Base-by-base conservation (phyloP, 306 rosid genomes). In the Cucurbita maxima region DNA sequence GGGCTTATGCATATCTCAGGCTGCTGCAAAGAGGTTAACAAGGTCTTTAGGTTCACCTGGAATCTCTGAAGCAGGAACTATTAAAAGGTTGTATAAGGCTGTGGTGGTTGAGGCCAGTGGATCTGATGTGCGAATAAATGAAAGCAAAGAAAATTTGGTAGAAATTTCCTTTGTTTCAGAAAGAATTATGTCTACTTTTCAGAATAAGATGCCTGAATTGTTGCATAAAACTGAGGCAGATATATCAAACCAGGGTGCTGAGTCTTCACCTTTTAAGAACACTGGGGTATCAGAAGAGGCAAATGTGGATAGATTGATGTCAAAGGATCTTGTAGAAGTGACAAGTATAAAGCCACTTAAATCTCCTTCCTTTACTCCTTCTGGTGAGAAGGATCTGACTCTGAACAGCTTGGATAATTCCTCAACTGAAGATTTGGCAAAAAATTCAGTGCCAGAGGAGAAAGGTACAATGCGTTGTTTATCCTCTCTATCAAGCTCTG, bases 1-100 rank as follows among this genome's bases (percentile, higher is more conserved):
- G 84, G 99, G 99, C 45, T 77, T 94, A 67, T 91, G 97, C 77
- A 90, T 94, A 71, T 89, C 99, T 70, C 99, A 94, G 87, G 99
- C 99, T 82, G 99, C 99, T 76, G 79, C 86, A 85, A 94, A 94
- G 86, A 87, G 94, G 72, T 52, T 83, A 34, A 82, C 96, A 8
- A 94, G 89, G 95, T 90, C 86, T 54, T 71, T 81, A 76, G 80
- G 84, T 82, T 84, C 96, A 1, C 83, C 96, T 15, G 87, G 97
- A 66, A 81, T 79, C 20, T 94, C 97, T 5, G 99, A 94, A 78
- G 96, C 94, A n/a, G 97, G 96, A 67, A 87, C 84, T 70, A 91
- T 91, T 34, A 94, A 91, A 75, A 87, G 82, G 83, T 79, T 89
- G 79, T 89, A 92, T 76, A 84, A 87, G 71, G 78, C 92, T 60